Evolutionary conservation across 805 yeast genomes (phyloP).

Genomic region (Candida yuanshanica): DNA sequence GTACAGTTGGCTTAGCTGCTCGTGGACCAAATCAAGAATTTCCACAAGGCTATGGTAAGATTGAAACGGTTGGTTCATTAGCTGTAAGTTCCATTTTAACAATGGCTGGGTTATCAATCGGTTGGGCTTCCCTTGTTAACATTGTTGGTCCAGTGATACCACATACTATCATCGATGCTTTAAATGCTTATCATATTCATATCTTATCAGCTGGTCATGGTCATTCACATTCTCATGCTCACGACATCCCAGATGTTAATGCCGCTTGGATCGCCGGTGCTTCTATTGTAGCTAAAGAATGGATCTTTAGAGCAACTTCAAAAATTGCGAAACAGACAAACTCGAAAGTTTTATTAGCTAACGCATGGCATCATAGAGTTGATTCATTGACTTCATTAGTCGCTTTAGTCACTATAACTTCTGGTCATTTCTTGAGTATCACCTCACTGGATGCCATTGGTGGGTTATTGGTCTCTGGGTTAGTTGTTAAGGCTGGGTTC

Average conservation of each 20-base stretch:
- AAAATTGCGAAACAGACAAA: conserved; percentile 71
- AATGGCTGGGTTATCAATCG: conserved; percentile 86
- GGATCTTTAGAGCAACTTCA: conserved; percentile 79
- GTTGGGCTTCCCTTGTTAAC: conserved; percentile 72
- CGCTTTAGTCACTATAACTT: conserved; percentile 81
- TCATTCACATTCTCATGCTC: conserved; percentile 26
- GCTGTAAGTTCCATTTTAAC: conserved; percentile 80
- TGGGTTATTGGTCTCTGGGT: conserved; percentile 76
- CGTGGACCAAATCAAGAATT: conserved; percentile 52
- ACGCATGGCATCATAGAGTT: conserved; percentile 98
- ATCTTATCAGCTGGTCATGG: conserved; percentile 32
- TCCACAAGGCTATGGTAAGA: conserved; percentile 89
- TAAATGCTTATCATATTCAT: conserved; percentile 46
- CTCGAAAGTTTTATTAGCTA: conserved; percentile 88
- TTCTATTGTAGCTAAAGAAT: conserved; percentile 81
- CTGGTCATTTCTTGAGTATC: conserved; percentile 72
- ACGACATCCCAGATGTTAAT: conserved; percentile 60
- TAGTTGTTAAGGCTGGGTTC: conserved; percentile 82
- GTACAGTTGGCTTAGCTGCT: conserved; percentile 75
- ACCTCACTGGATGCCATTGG: conserved; percentile 91
- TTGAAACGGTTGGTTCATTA: conserved; percentile 88
- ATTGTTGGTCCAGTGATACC: conserved; percentile 67
- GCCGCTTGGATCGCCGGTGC: conserved; percentile 97
- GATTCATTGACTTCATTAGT: conserved; percentile 90
- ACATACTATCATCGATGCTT: conserved; percentile 47